Percentiles rank a stretch among this genome's conserved stretches.
These are phyloP conservation scores for Fusarium fracticaudum DNA, from an alignment of 2,329 filamentous ascomycete species.

Conservation along the genomic window DNA sequence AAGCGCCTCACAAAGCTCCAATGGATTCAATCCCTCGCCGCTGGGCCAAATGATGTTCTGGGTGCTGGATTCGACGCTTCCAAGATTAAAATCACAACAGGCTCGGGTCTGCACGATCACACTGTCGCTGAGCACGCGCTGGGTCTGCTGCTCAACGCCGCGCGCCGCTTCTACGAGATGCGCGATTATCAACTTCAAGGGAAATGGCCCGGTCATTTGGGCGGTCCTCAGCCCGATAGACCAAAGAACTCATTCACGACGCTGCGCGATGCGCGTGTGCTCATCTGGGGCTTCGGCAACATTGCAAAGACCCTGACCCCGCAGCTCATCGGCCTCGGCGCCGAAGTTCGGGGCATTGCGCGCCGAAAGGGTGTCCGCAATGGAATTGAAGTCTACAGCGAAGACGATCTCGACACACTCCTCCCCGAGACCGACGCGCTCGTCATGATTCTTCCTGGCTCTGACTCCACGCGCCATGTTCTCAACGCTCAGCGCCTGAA, in stretches of 20 bases:
- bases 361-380: slow-evolving; percentile 64
- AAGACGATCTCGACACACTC: slow-evolving; percentile 62
- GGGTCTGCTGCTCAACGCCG: slow-evolving; percentile 64
- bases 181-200: slow-evolving; percentile 66
- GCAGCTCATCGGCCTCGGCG: slow-evolving; percentile 63
- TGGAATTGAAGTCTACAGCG: slow-evolving; percentile 65
- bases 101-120: slow-evolving; percentile 70
- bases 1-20: slow-evolving; percentile 63
- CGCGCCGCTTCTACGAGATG: slow-evolving; percentile 69
- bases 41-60: slow-evolving; percentile 73
- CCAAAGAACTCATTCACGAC: slow-evolving; percentile 67
- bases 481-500: slow-evolving; percentile 63
- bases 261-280: slow-evolving; percentile 65
- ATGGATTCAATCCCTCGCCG: slow-evolving; percentile 74
- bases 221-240: slow-evolving; percentile 68
- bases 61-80: slow-evolving; percentile 66
- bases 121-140: slow-evolving; percentile 73
- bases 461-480: slow-evolving; percentile 63
- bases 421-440: slow-evolving; percentile 68
- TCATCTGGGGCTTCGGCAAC: slow-evolving; percentile 74
- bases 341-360: slow-evolving; percentile 68
- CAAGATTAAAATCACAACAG: slow-evolving; percentile 65
- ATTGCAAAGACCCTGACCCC: slow-evolving; percentile 70
- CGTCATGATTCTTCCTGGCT: slow-evolving; percentile 73
- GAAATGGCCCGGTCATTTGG: slow-evolving; percentile 70